Percentiles rank a stretch among this genome's conserved stretches.
Evolutionary conservation across 2,329 filamentous ascomycete species (phyloP).

Genomic region (Harringtonia aguacate): DNA sequence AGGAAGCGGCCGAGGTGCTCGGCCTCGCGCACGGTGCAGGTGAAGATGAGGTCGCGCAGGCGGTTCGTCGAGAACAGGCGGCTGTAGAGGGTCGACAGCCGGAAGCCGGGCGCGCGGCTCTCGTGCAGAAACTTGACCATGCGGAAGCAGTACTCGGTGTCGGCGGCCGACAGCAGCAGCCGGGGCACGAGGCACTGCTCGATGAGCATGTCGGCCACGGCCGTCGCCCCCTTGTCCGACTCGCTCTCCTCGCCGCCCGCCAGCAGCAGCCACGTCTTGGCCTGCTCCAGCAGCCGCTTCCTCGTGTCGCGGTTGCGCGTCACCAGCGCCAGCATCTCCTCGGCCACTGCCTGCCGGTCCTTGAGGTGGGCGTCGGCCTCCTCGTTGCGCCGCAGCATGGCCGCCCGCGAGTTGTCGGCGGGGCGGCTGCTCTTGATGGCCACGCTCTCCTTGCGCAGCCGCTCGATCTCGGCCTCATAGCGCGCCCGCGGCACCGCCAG

Average conservation of each 20-base stretch:
- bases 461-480: slow-evolving; percentile 66
- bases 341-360: slow-evolving; percentile 56
- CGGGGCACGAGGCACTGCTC: slow-evolving; percentile 92
- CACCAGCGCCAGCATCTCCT: slow-evolving; percentile 62
- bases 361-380: slow-evolving; percentile 60
- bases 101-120: slow-evolving; percentile 75
- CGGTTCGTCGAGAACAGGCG: slow-evolving; percentile 76
- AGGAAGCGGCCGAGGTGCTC: slow-evolving; percentile 91
- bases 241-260: slow-evolving; percentile 23
- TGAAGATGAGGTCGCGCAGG: slow-evolving; percentile 73
- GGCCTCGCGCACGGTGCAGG: slow-evolving; percentile 80
- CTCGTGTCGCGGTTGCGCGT: slow-evolving; percentile 57
- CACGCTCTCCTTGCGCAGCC: slow-evolving; percentile 55
- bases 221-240: slow-evolving; percentile 29
- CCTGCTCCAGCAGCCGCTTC: slow-evolving; percentile 62
- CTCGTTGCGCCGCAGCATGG: slow-evolving; percentile 55
- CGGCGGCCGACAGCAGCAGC: slow-evolving; percentile 69
- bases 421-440: slow-evolving; percentile 56
- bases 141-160: slow-evolving; percentile 80
- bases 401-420: slow-evolving; percentile 58
- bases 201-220: slow-evolving; percentile 63
- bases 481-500: slow-evolving; percentile 64
- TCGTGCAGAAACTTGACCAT: slow-evolving; percentile 83
- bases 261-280: slow-evolving; percentile 66
- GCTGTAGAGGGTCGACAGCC: slow-evolving; percentile 72